Evolutionary conservation across 2,329 filamentous ascomycete genomes (phyloP).

Genomic region (Botrytis deweyae): DNA sequence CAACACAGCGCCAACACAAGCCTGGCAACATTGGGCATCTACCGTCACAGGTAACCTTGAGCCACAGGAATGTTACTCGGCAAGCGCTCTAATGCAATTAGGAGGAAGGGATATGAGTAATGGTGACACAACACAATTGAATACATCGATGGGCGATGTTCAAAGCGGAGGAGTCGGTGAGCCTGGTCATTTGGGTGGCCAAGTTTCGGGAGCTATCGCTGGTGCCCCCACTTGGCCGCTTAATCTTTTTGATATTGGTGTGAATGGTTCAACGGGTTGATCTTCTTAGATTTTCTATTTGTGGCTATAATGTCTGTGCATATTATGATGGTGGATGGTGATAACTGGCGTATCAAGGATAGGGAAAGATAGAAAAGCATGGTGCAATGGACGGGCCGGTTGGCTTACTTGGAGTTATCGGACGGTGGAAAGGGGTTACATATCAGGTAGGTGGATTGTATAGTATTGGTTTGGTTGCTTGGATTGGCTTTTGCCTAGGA

Average conservation of each 20-base stretch:
- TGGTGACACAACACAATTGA: conserved; percentile 20
- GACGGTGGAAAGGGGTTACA: too few relatives aligned
- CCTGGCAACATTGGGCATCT: conserved; percentile 40
- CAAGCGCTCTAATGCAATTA: conserved; percentile 38
- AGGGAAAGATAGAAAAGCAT: neutral
- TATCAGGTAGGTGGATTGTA: neutral
- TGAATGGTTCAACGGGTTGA: conserved; percentile 6
- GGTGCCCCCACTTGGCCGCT: conserved; percentile 29
- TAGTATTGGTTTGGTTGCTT: neutral
- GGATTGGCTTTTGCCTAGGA: neutral
- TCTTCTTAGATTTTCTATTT: too few relatives aligned
- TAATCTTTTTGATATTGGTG: conserved; percentile 33
- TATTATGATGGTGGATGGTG: neutral
- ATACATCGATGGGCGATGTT: conserved; percentile 7
- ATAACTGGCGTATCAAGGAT: neutral
- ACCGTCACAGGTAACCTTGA: conserved; percentile 36
- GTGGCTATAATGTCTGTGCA: neutral
- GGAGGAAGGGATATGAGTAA: conserved; percentile 30
- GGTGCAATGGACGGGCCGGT: neutral
- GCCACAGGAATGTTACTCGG: conserved; percentile 38
- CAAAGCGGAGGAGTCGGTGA: conserved; percentile 7
- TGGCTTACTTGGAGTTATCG: neutral
- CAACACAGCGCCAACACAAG: conserved; percentile 30
- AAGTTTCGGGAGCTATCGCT: conserved; percentile 10
- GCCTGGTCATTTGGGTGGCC: conserved; percentile 13